Base-by-base conservation (phyloP, 75 land plant genomes). In the Azolla pinnata region DNA sequence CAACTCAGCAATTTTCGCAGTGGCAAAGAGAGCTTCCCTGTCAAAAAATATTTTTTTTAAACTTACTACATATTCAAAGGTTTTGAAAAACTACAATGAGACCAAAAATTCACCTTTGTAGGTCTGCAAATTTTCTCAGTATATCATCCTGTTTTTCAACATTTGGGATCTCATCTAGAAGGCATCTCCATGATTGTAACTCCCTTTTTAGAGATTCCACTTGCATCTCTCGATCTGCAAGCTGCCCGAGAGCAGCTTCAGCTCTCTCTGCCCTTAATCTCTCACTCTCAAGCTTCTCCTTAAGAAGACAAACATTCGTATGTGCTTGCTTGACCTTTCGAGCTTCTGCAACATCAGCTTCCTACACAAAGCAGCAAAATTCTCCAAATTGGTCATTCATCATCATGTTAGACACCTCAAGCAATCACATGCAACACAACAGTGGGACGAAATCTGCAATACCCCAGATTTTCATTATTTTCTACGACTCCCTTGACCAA, bases 341-440 rank as follows among this genome's bases (percentile, higher is more conserved):
- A 24, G 99, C 87, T 65, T 95, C 99, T 54, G 63, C 79, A 31
- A 95, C 83, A 54, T 95, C 96, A 57, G 77, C 60, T 55, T 79
- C 84, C 96, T 89, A 52, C 33, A 67, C 2, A 17, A 63, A 52
- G 38, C 32, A 24, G 4, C n/a, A 12, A 9, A 44, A 4, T 42
- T 4, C 19, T 44, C 54, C 12, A 14, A 8, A 52, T 52, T 10
- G 20, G 19, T 52, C 54, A 12, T 8, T 52, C 54, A 10, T 17
- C 44, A 10, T 17, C 10, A 42, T 42, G 44, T 10, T 10, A 42
- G 17, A n/a, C n/a, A n/a, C n/a, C n/a, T n/a, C n/a, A n/a, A n/a
- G n/a, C n/a, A n/a, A n/a, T n/a, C n/a, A n/a, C n/a, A n/a, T n/a
- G n/a, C n/a, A n/a, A n/a, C n/a, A n/a, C n/a, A n/a, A n/a, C n/a